Base-by-base conservation (phyloP, 352 stramenopile genomes). In the Plasmopara viticola region DNA sequence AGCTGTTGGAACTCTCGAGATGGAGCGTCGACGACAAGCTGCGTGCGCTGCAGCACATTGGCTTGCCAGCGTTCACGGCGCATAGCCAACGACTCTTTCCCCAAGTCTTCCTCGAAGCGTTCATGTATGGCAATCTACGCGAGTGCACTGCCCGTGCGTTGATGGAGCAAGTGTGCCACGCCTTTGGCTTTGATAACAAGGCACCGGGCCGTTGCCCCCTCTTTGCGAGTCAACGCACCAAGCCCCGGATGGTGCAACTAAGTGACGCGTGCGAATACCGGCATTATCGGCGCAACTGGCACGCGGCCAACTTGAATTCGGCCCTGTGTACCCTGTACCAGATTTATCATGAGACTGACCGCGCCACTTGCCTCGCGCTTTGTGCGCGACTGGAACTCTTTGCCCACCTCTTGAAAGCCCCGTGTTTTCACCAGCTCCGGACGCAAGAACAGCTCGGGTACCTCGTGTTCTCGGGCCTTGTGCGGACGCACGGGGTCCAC, bases 361-460 rank as follows among this genome's bases (percentile, higher is more conserved):
- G 55, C 4, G 20, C 20, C 1, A 78, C 84, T 33, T 70, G 66
- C 0, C 44, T 83, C n/a, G 44, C 45, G 28, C 54, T 71, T 1
- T 66, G 72, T 41, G 79, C 78, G 17, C 64, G 67, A 13, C 64
- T 89, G 25, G 70, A 87, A 45, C 72, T 97, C 9, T 77, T 96
- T 46, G 76, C 79, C n/a, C 86, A 95, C 48, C 66, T 97, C 10
- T 70, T 90, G 13, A 90, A 94, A 58, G 88, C 96, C 56, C 87
- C 86, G 9, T 91, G 78, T 53, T 97, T 96, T 66, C 88, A 96
- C 63, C 79, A 95, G 48, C 71, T 97, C n/a, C 84, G 90, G n/a
- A 97, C 90, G 8, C 76, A 94, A 58, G 87, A 97, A 61, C 88
- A 96, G 59, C 74, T 97, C 2, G 90, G 90, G 5, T 97, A 96